Conservation (phyloP, 2,329 filamentous ascomycete species). For the Domatiomyces globalis region DNA sequence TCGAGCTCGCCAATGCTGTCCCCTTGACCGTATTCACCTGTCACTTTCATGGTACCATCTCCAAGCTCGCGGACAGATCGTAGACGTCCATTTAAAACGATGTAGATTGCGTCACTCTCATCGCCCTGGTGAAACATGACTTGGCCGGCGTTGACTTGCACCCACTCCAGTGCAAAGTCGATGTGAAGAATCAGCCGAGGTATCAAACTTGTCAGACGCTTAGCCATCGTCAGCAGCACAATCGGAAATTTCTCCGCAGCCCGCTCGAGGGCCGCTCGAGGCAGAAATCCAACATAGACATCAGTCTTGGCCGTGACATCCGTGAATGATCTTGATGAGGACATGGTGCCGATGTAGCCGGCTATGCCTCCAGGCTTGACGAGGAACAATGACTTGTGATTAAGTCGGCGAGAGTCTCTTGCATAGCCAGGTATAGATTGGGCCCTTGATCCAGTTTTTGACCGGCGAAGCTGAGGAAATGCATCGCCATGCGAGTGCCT, state of each 20-base stretch:
- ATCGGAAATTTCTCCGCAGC: conserved; percentile 90
- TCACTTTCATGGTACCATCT: conserved; percentile 68
- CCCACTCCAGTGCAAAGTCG: conserved; percentile 96
- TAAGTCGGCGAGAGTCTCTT: conserved; percentile 28
- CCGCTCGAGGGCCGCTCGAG: conserved; percentile 68
- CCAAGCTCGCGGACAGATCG: conserved; percentile 70
- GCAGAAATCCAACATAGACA: conserved; percentile 92
- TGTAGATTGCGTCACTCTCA: conserved; percentile 95
- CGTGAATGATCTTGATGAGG: conserved; percentile 89
- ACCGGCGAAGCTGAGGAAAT: conserved; percentile 33
- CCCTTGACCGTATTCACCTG: conserved; percentile 88
- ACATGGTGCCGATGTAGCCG: conserved; percentile 86
- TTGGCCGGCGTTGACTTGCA: conserved; percentile 88
- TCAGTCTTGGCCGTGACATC: conserved; percentile 96
- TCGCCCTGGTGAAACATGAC: conserved; percentile 88
- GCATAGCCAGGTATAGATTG: conserved; percentile 17
- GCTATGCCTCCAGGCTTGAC: conserved; percentile 91
- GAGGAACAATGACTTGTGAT: conserved; percentile 63
- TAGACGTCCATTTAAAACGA: conserved; percentile 85
- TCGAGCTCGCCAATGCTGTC: conserved; percentile 96
- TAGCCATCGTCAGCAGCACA: conserved; percentile 87
- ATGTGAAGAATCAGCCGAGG: conserved; percentile 88
- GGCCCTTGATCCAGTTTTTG: conserved; percentile 29
- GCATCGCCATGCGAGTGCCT: conserved; percentile 14
- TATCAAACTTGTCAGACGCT: conserved; percentile 75